phyloP scores from a whole-genome alignment of 805 yeast genomes.

The Zygotorulaspora chibaensis region DNA sequence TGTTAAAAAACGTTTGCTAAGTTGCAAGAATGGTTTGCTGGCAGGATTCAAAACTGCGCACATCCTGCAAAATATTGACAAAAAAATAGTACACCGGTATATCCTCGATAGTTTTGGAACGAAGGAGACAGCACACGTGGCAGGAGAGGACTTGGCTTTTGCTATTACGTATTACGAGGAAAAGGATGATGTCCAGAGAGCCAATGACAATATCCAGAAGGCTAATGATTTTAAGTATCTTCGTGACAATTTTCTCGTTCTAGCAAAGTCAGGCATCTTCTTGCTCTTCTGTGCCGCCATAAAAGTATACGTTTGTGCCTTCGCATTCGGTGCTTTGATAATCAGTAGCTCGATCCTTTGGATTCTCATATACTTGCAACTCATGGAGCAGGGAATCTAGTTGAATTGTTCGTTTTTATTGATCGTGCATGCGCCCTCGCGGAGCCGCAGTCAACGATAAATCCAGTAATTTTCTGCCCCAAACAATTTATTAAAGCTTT shows the following conservation, averaged over 20 bases:
- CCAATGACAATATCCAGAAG: slow-evolving; percentile 2
- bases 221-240: slow-evolving; percentile 10
- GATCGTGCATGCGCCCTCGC: too few relatives aligned
- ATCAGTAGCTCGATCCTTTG: slow-evolving; percentile 10
- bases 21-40: slow-evolving; percentile 2
- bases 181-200: not conserved
- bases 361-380: slow-evolving; percentile 12
- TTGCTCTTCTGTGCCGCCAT: slow-evolving; percentile 10
- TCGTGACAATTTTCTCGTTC: slow-evolving; percentile 7
- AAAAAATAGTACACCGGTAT: not conserved
- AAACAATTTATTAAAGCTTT: too few relatives aligned
- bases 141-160: slow-evolving; percentile 1
- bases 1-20: not conserved
- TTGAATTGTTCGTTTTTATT: not conserved
- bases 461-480: too few relatives aligned
- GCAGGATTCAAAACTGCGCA: slow-evolving; percentile 2
- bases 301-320: slow-evolving; percentile 10
- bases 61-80: slow-evolving; percentile 1
- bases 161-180: slow-evolving; percentile 1
- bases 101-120: slow-evolving; percentile 1
- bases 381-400: slow-evolving; percentile 1
- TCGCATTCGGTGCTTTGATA: slow-evolving; percentile 11
- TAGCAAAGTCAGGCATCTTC: slow-evolving; percentile 13
- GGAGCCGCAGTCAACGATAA: too few relatives aligned
- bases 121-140: not conserved